Evolutionary conservation across 192 early-diverging fungal species (phyloP), one percentile per base, ranked within the genome.

Genomic region (Rhizoclosmatium globosum): DNA sequence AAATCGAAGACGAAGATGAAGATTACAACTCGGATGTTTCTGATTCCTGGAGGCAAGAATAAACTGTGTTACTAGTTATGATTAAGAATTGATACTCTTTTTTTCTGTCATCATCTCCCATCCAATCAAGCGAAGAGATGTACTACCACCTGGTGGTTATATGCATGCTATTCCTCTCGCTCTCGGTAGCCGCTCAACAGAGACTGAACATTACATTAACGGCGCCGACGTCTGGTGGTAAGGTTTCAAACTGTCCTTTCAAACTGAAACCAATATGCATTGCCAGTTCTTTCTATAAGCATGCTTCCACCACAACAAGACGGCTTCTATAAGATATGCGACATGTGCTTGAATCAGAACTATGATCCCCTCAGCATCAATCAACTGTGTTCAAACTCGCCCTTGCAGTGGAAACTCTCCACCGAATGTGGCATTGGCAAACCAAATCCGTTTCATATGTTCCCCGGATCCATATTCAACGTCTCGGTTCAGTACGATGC

Each of bases 1-100:
- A 31, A 19, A 7, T 62, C 4, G 60, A 62, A 7, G 60, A 62
- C 6, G 60, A 62, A 4, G 60, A 62, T 31, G 60, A 39, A 7
- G 60, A 62, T 7, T 62, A 62, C 38, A 39, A 62, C 38, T 62
- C 60, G 7, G 60, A 62, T 23, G 60, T 62, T 7, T 62, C 60
- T 7, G 60, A 62, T 19, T 7, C 11, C 7, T 62, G 60, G 60
- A 7, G 60, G 9, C 7, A 62, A 39, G 60, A 62, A 56, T 56
- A n/a, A 56, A n/a, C 19, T 9, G 9, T 56, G 53, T 15, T 56
- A 56, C 19, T 56, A 31, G 31, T 31, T 31, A 31, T 31, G 31
- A 31, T 31, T 0, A 31, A 31, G 31, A 31, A 31, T 31, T 0
- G 31, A 31, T 31, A 31, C 31, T 0, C 31, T 31, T 31, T 31